Base-by-base conservation (phyloP, 106 monocot species). In the Platanthera guangdongensis region DNA sequence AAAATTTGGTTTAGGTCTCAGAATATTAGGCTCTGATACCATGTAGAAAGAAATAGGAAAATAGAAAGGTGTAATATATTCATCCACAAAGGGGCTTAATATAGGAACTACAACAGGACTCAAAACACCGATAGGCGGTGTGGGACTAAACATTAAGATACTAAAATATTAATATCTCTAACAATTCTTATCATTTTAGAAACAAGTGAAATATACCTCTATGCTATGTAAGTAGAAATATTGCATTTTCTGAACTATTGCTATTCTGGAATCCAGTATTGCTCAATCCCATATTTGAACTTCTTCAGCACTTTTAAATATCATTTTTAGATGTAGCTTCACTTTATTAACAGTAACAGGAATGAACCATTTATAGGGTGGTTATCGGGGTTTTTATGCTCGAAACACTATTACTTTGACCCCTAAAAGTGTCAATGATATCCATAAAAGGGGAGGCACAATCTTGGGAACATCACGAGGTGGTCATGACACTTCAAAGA, bases 361-460 rank as follows among this genome's bases (percentile, higher is more conserved):
- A 71, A 2, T 8, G 50, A 51, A 68, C 57, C 22, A 72, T 75
- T 54, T 47, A 54, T 68, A 95, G 95, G 88, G 83, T 60, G 95
- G 95, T 25, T 95, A 95, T 60, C 90, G 52, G 75, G 95, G 95
- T 45, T 95, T 95, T 79, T 95, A 95, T 82, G 86, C 95, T 45
- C 80, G 83, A 12, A 92, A 95, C 73, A 92, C 95, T 4, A 82
- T 90, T 57, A 2, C 64, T 7, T 77, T 95, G 80, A 92, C 88
- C 18, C 88, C 88, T 11, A 92, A 90, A 77, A 78, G 52, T 50
- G 95, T 95, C 8, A 92, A 90, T 78, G 92, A 90, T 76, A 88
- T 92, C 67, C 95, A 95, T 75, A 92, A 95, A 76, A 83, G 92
- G 75, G 95, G 95, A 4, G 95, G 95, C 50, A 95, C 95, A 12